phyloP scores from a whole-genome alignment of 2,329 filamentous ascomycete species.

The Colletotrichum viniferum region DNA sequence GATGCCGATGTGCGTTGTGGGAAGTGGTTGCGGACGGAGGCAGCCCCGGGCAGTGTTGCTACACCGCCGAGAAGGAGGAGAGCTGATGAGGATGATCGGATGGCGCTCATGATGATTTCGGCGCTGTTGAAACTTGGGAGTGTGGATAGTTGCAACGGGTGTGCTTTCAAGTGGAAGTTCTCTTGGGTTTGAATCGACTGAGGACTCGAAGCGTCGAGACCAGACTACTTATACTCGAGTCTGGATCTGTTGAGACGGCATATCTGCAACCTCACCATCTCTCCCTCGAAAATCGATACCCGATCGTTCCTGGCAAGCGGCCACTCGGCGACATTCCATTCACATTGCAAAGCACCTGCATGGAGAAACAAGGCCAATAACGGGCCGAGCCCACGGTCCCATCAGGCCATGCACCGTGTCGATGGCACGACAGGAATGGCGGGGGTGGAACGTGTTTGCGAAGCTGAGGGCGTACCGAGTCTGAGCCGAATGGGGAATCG shows the following conservation, averaged over 20 bases:
- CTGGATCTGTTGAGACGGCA: slow-evolving; percentile 7
- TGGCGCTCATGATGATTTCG: slow-evolving; percentile 1
- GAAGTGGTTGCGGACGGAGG: slow-evolving; percentile 22
- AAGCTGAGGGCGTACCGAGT: background rate
- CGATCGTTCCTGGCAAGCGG: slow-evolving; percentile 3
- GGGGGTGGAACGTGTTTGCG: background rate
- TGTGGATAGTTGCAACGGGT: background rate
- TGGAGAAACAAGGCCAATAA: slow-evolving; percentile 14
- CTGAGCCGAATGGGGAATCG: background rate
- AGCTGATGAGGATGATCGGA: slow-evolving; percentile 19
- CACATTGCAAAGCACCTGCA: background rate
- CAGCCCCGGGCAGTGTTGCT: slow-evolving; percentile 23
- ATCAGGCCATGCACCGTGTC: background rate
- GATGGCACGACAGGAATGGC: slow-evolving; percentile 11
- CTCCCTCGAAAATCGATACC: background rate
- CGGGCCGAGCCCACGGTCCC: background rate
- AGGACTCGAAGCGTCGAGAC: background rate
- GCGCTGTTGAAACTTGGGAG: background rate
- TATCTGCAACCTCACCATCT: background rate
- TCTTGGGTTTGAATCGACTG: background rate
- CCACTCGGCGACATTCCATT: slow-evolving; percentile 10
- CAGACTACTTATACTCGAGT: background rate
- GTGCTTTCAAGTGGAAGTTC: background rate
- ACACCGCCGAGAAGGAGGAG: slow-evolving; percentile 26
- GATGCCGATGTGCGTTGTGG: background rate